A percentile compares a stretch with the other conserved stretches of the same genome.
These are phyloP conservation scores for Crithidia bombi DNA, from an alignment of 208 protist genomes.

Conservation along the genomic window DNA sequence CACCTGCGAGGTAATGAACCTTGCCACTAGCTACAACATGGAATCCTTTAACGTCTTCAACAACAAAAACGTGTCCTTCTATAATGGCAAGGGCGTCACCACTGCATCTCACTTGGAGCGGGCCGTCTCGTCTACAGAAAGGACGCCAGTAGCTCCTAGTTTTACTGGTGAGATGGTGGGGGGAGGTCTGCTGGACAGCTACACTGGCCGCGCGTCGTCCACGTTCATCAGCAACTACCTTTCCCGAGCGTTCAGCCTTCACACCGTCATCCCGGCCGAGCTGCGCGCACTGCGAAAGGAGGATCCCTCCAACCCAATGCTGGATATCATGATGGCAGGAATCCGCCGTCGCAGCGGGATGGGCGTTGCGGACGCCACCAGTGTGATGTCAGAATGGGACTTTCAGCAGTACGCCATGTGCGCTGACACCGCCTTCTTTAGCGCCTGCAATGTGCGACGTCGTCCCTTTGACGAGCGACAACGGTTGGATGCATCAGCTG, in stretches of 20 bases:
- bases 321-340: constrained; percentile 57
- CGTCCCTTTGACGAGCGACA: background rate
- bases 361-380: constrained; percentile 13
- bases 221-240: constrained; percentile 62
- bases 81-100: background rate
- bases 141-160: background rate
- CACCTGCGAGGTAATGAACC: constrained; percentile 85
- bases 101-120: background rate
- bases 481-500: too few relatives aligned
- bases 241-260: constrained; percentile 57
- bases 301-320: constrained; percentile 54
- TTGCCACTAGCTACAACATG: constrained; percentile 48
- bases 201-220: constrained; percentile 54
- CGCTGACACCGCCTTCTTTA: constrained; percentile 70
- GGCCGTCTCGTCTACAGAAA: background rate
- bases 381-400: constrained; percentile 71
- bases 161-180: constrained; percentile 68
- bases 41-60: constrained; percentile 78
- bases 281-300: constrained; percentile 53
- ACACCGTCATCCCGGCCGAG: constrained; percentile 56
- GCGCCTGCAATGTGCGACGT: constrained; percentile 31
- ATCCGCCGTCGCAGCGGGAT: constrained; percentile 32
- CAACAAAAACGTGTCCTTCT: constrained; percentile 49
- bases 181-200: constrained; percentile 77
- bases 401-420: constrained; percentile 84